A percentile compares a stretch with the other conserved stretches of the same genome.
Evolutionary conservation across 192 early-diverging fungal species (phyloP).

Genomic region (Mortierella alpina): DNA sequence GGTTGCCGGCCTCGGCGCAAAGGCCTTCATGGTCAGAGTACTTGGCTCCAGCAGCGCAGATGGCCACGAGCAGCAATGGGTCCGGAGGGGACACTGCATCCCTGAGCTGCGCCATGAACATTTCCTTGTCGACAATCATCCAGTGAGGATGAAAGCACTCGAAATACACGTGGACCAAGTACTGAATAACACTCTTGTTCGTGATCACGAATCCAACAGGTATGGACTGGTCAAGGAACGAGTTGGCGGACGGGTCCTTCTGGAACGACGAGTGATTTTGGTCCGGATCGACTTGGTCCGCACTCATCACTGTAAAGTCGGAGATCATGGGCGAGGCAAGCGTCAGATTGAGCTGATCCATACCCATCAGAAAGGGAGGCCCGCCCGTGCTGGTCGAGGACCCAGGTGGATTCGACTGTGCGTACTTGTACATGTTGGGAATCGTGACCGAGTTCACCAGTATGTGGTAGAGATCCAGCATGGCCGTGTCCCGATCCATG

Average conservation of each 20-base stretch:
- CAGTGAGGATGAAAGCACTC: slow-evolving; percentile 51
- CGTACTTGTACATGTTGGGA: slow-evolving; percentile 27
- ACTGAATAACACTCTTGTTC: slow-evolving; percentile 53
- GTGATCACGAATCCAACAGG: slow-evolving; percentile 48
- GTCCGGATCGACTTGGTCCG: slow-evolving; percentile 26
- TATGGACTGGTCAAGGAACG: slow-evolving; percentile 24
- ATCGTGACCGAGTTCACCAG: slow-evolving; percentile 45
- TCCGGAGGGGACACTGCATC: slow-evolving; percentile 32
- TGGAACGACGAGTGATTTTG: slow-evolving; percentile 38
- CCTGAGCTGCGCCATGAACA: slow-evolving; percentile 43
- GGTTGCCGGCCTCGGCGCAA: slow-evolving; percentile 41
- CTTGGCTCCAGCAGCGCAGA: slow-evolving; percentile 51
- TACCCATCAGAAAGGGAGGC: slow-evolving; percentile 3
- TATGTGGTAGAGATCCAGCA: slow-evolving; percentile 46
- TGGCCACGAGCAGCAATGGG: slow-evolving; percentile 40
- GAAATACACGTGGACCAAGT: slow-evolving; percentile 50
- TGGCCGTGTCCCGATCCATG: slow-evolving; percentile 25
- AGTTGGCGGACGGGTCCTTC: slow-evolving; percentile 15
- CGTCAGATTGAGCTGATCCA: slow-evolving; percentile 32
- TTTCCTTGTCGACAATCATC: slow-evolving; percentile 52
- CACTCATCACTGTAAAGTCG: slow-evolving; percentile 24
- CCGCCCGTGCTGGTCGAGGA: neutral
- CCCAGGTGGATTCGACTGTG: neutral
- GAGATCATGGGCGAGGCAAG: slow-evolving; percentile 15
- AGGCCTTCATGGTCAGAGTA: slow-evolving; percentile 46